Evolutionary conservation across 225 moss, liverwort and hornwort genomes (phyloP), one percentile per base, ranked within the genome.

Genomic region (Anthoceros angustus): DNA sequence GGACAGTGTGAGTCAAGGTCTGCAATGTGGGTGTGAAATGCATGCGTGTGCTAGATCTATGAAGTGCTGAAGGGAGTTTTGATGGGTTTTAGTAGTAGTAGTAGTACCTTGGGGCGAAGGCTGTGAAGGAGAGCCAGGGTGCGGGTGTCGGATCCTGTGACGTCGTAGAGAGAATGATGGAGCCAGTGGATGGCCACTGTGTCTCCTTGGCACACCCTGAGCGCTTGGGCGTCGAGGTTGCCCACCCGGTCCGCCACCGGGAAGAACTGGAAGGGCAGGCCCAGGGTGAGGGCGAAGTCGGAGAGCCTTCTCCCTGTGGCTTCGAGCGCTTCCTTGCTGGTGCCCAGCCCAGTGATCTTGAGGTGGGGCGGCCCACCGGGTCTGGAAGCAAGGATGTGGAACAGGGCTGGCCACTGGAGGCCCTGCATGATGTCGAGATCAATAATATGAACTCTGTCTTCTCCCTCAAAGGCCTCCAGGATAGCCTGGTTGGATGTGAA

Each of bases 401-500:
- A 87, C 39, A 90, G 69, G 0, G 83, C 85, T 0, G 87, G 87
- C 90, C 90, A 90, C 25, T 90, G 90, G n/a, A 90, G 74, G 38
- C 90, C 90, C 40, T 90, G 87, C 90, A 90, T 90, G 42, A 90
- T 87, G 68, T 90, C 90, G 23, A 85, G 80, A 66, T 90, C 90
- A 46, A 90, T 80, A 40, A 90, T 85, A 65, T 90, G 90, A 26
- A 90, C 90, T 10, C 74, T 72, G 39, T 12, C 74, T 77, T 85
- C 85, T 25, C 87, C 90, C 64, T 90, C 87, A 40, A 90, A 85
- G 0, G 90, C 90, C 39, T 90, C 90, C 9, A 82, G 75, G 41
- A 90, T 87, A 42, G 85, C 85, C 48, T 87, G 90, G 42, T 90
- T 87, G 9, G 90, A 87, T 0, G 90, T 87, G 69, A 90, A 90